These are phyloP conservation scores for Globisporangium spinosum DNA, from an alignment of 352 stramenopile species.

Conservation along the genomic window DNA sequence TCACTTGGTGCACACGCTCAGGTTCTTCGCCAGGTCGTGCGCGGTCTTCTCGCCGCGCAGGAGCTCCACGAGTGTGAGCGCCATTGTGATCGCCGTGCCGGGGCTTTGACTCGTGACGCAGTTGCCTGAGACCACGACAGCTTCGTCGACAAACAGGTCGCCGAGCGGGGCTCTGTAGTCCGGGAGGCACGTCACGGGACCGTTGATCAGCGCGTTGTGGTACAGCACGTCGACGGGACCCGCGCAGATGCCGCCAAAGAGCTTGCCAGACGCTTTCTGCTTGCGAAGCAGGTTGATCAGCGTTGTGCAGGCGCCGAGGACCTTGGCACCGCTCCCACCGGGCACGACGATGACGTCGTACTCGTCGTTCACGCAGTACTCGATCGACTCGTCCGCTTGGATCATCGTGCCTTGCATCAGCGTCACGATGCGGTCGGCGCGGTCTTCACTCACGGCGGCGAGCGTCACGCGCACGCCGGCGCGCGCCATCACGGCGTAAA, in stretches of 20 bases:
- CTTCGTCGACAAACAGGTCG: constrained; percentile 46
- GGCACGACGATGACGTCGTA: constrained; percentile 69
- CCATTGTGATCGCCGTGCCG: constrained; percentile 52
- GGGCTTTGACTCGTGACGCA: constrained; percentile 67
- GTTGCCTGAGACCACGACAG: constrained; percentile 53
- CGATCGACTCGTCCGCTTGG: constrained; percentile 60
- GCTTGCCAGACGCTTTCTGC: constrained; percentile 46
- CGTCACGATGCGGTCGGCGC: constrained; percentile 53
- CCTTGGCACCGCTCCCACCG: constrained; percentile 48
- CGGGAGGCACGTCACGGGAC: constrained; percentile 40
- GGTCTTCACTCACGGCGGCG: constrained; percentile 36
- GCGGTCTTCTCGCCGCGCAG: constrained; percentile 41
- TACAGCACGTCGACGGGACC: constrained; percentile 51
- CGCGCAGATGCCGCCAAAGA: constrained; percentile 54
- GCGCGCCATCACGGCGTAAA: constrained; percentile 49
- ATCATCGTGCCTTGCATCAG: constrained; percentile 48
- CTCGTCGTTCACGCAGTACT: constrained; percentile 49
- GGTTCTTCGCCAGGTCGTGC: constrained; percentile 10
- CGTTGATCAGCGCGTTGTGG: constrained; percentile 43
- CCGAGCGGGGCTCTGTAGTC: constrained; percentile 31
- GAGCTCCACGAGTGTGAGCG: constrained; percentile 52
- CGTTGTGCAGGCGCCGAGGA: constrained; percentile 35
- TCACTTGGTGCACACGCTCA: background rate
- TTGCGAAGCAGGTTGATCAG: constrained; percentile 45
- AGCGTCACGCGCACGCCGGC: constrained; percentile 65